These are phyloP conservation scores for Zarea fungicola DNA, from an alignment of 2,329 filamentous ascomycete genomes.

Conservation along the genomic window DNA sequence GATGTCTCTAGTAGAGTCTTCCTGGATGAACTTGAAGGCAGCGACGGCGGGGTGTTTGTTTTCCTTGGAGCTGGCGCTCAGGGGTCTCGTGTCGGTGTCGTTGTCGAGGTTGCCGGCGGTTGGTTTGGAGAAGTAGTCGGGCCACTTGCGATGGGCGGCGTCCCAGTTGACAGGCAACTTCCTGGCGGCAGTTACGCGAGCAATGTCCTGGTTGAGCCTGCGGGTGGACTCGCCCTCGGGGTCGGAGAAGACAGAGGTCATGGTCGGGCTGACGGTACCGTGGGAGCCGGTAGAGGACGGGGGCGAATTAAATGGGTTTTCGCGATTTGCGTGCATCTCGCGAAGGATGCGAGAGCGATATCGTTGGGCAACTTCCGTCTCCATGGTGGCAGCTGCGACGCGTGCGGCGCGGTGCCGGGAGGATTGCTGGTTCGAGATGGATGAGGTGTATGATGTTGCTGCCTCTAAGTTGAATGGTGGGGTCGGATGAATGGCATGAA, in stretches of 20 bases:
- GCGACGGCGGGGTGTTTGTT: slow-evolving; percentile 36
- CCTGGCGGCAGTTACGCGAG: slow-evolving; percentile 34
- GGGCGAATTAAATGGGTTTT: slow-evolving; percentile 54
- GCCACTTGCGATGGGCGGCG: slow-evolving; percentile 45
- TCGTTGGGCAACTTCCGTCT: slow-evolving; percentile 34
- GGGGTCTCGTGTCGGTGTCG: slow-evolving; percentile 31
- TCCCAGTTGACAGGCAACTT: slow-evolving; percentile 40
- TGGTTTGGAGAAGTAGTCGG: slow-evolving; percentile 44
- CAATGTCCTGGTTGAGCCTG: slow-evolving; percentile 44
- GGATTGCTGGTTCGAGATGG: background rate
- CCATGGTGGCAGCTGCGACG: slow-evolving; percentile 33
- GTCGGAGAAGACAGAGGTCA: slow-evolving; percentile 48
- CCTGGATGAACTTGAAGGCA: slow-evolving; percentile 26
- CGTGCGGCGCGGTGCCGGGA: slow-evolving; percentile 17
- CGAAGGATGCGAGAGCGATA: slow-evolving; percentile 45
- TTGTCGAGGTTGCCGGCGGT: slow-evolving; percentile 27
- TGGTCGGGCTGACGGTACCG: slow-evolving; percentile 50
- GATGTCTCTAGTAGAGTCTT: slow-evolving; percentile 38
- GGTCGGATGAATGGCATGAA: slow-evolving; percentile 1
- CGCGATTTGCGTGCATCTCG: slow-evolving; percentile 48
- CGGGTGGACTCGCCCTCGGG: slow-evolving; percentile 51
- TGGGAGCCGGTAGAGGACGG: slow-evolving; percentile 54
- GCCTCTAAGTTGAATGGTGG: background rate
- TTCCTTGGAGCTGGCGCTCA: slow-evolving; percentile 37
- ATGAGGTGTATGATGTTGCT: background rate